Conservation (phyloP, 1,284 basidiomycete species). For the Cutaneotrichosporon mucoides region DNA sequence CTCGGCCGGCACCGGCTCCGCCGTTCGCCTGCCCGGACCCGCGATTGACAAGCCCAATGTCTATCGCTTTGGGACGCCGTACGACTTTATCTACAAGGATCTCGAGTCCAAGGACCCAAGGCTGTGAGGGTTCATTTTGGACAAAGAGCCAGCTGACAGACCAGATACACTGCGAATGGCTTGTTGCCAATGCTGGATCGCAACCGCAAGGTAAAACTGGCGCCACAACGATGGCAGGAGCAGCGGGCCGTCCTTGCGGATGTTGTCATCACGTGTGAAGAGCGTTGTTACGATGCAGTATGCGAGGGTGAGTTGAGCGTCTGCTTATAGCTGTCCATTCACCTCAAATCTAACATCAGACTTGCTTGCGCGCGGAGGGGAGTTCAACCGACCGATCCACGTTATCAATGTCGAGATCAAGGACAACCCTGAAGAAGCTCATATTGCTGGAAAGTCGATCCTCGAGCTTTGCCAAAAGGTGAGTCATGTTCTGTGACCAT, state of each 20-base stretch:
- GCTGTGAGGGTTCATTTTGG: constrained; percentile 58
- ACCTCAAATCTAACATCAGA: constrained; percentile 55
- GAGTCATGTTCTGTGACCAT: constrained; percentile 39
- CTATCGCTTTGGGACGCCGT: constrained; percentile 96
- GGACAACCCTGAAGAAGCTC: constrained; percentile 98
- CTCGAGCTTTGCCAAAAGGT: constrained; percentile 88
- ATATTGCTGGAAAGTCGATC: constrained; percentile 91
- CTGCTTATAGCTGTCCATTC: no score
- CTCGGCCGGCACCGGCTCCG: constrained; percentile 93
- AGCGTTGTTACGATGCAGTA: constrained; percentile 96
- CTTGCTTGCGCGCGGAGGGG: constrained; percentile 79
- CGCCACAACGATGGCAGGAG: constrained; percentile 97
- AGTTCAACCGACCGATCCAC: constrained; percentile 90
- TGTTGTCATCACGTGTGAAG: constrained; percentile 98
- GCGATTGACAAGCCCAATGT: constrained; percentile 98
- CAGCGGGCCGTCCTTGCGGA: constrained; percentile 73
- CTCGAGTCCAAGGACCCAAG: constrained; percentile 78
- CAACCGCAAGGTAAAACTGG: constrained; percentile 84
- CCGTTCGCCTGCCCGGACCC: constrained; percentile 91
- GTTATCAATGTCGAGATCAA: constrained; percentile 98
- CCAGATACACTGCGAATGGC: constrained; percentile 90
- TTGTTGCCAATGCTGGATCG: constrained; percentile 96
- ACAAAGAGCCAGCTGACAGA: neutral
- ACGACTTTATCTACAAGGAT: constrained; percentile 93
- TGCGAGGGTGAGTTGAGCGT: constrained; percentile 73